Base-by-base conservation (phyloP, 257 asterid genomes). In the Gynochthodes officinalis region DNA sequence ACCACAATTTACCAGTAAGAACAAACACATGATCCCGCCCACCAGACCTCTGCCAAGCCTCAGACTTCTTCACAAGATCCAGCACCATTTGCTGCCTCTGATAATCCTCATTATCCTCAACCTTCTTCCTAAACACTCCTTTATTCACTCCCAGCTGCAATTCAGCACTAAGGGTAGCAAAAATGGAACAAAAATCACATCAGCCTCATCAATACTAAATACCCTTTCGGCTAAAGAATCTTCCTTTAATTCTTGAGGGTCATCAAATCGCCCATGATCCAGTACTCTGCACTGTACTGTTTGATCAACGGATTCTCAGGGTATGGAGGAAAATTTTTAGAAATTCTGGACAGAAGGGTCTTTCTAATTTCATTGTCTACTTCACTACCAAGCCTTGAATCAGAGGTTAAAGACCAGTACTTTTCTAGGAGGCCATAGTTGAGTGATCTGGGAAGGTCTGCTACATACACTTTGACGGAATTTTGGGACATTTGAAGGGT, bases 211-310 rank as follows among this genome's bases (percentile, higher is more conserved):
- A 35, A 37, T 71, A 73, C 77, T 85, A 33, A 66, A 80, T 59
- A 88, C 96, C 93, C 93, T 94, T 54, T 75, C 76, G 46, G 91
- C 91, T 67, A 88, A 85, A 77, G 97, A 94, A 53, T 80, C 85
- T 7, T 67, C 71, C 65, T 82, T 91, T 21, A 72, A 15, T 42
- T 78, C 87, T 42, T 79, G 77, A 11, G 86, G 10, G 96, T 75
- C 84, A 87, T 44, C 63, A 94, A 68, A 78, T 89, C 98, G 0
- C 96, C 98, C 93, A 87, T 72, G 79, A 94, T 89, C 98, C 98
- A 94, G 72, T 91, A 94, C 83, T 94, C 98, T 1, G 96, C 96
- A 75, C 96, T 94, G 81, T 94, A 94, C 89, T 94, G 97, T 74
- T 91, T 88, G 64, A 91, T 89, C 33, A 94, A 79, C 72, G 97